These are phyloP conservation scores for Spongiforma sp. DNA, from an alignment of 1,284 basidiomycete genomes.

Conservation along the genomic window DNA sequence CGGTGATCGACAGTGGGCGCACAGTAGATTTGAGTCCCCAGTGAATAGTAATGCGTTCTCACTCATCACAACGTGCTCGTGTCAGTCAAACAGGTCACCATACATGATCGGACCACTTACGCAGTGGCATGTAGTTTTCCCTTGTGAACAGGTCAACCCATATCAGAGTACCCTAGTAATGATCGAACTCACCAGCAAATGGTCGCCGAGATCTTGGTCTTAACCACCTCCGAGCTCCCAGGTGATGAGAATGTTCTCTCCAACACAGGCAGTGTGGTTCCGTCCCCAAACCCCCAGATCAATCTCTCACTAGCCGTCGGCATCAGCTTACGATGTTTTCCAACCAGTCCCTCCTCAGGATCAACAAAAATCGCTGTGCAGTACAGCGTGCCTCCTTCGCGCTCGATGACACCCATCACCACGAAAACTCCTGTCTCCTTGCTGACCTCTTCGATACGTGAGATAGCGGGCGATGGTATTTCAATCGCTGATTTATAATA, in stretches of 20 bases:
- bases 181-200: constrained; percentile 67
- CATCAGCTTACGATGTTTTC: constrained; percentile 75
- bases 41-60: constrained; percentile 63
- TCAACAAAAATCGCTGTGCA: constrained; percentile 73
- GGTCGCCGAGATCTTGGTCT: constrained; percentile 62
- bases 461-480: constrained; percentile 56
- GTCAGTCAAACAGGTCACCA: neutral
- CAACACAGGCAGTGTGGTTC: constrained; percentile 52
- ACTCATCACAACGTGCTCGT: constrained; percentile 41
- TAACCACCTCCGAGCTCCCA: constrained; percentile 37
- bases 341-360: constrained; percentile 59
- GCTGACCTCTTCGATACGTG: constrained; percentile 57
- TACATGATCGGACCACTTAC: constrained; percentile 40
- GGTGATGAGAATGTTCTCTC: constrained; percentile 38
- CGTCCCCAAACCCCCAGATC: constrained; percentile 71
- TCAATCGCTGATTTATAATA: constrained; percentile 64
- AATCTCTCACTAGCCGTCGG: constrained; percentile 73
- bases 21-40: constrained; percentile 69
- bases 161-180: neutral
- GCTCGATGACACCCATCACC: constrained; percentile 73
- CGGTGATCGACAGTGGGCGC: constrained; percentile 76
- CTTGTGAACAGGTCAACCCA: constrained; percentile 34
- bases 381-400: constrained; percentile 69
- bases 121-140: constrained; percentile 82
- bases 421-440: constrained; percentile 60